phyloP scores from a whole-genome alignment of 345 rosid genomes.

The Limnanthes douglasii region DNA sequence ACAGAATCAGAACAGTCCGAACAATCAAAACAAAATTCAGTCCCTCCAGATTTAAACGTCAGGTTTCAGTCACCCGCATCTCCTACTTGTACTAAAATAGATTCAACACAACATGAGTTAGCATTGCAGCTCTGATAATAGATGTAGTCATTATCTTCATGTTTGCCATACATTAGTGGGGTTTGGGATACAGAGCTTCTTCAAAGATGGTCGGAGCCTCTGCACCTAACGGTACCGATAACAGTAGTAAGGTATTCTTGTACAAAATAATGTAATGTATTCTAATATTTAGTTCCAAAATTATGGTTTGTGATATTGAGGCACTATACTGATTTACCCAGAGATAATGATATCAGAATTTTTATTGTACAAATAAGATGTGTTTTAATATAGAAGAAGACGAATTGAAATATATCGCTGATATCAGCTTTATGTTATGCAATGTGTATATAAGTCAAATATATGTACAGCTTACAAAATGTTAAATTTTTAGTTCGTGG shows the following conservation, averaged over 20 bases:
- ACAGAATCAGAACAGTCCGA: constrained; percentile 31
- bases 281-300: constrained; percentile 12
- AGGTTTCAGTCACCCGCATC: constrained; percentile 34
- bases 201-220: constrained; percentile 12
- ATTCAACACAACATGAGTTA: constrained; percentile 36
- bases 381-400: too few relatives aligned
- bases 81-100: constrained; percentile 16
- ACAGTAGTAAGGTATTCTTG: constrained; percentile 16
- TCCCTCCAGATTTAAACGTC: too few relatives aligned
- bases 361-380: not conserved
- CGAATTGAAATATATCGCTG: too few relatives aligned
- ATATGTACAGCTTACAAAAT: too few relatives aligned
- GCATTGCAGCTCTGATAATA: constrained; percentile 32
- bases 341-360: constrained; percentile 7
- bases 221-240: constrained; percentile 14
- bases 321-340: constrained; percentile 2
- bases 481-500: too few relatives aligned
- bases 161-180: constrained; percentile 20
- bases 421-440: not conserved
- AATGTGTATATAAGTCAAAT: too few relatives aligned
- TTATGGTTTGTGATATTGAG: constrained; percentile 11
- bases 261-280: constrained; percentile 22
- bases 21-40: too few relatives aligned
- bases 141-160: constrained; percentile 3
- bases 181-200: constrained; percentile 6